Conservation (phyloP, 176 grass and related monocot species). For the Stipa capillata region DNA sequence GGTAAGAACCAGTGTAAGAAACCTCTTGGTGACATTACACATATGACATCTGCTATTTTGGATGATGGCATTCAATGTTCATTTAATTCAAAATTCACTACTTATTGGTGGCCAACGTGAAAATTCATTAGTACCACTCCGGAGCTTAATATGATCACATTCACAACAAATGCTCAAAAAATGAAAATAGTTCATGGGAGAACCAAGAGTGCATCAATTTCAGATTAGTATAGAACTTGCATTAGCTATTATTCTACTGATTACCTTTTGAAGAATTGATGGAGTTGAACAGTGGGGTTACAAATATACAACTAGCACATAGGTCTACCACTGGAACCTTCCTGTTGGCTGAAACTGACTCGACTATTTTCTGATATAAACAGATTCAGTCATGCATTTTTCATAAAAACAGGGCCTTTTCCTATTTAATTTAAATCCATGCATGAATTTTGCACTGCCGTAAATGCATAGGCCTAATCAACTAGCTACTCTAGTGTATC, state of each 20-base stretch:
- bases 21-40: not conserved
- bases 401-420: not conserved
- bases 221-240: not conserved
- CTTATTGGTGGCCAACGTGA: not conserved
- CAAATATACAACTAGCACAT: not conserved
- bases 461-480: not conserved
- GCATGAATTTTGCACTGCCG: not conserved
- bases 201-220: not conserved
- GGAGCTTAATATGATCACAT: not conserved
- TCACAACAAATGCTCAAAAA: not conserved
- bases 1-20: conserved; percentile 22
- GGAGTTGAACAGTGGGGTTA: not conserved
- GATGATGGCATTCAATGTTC: not conserved
- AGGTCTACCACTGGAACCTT: not conserved
- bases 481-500: conserved; percentile 3
- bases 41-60: not conserved
- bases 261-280: not conserved
- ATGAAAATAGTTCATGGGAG: not conserved
- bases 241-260: not conserved
- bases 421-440: not conserved
- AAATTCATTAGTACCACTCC: not conserved
- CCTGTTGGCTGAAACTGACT: not conserved
- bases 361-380: not conserved
- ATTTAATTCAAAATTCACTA: conserved; percentile 4
- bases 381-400: not conserved